Conservation (phyloP, 2,329 filamentous ascomycete species). For the Botrytis pseudocinerea region DNA sequence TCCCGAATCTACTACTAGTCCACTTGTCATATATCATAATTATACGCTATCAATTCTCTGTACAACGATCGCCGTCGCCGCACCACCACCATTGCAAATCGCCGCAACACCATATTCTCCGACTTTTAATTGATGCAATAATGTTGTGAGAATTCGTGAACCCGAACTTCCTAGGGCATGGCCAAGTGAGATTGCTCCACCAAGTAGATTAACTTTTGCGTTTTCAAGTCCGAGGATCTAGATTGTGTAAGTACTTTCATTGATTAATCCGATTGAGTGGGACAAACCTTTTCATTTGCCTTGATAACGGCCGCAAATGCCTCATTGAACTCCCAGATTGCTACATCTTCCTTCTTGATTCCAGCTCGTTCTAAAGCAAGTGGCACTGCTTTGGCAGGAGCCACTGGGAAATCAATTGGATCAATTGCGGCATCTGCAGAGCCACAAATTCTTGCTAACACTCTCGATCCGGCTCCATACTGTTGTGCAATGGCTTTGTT, state of each 20-base stretch:
- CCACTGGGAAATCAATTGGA: constrained; percentile 90
- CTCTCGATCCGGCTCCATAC: constrained; percentile 74
- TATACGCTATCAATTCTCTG: constrained; percentile 65
- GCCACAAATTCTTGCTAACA: constrained; percentile 82
- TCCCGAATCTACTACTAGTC: background rate
- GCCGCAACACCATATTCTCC: constrained; percentile 94
- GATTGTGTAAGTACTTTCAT: constrained; percentile 18
- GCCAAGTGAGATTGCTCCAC: constrained; percentile 87
- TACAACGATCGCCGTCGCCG: constrained; percentile 87
- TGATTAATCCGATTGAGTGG: background rate
- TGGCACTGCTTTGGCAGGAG: constrained; percentile 88
- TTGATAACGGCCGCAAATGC: constrained; percentile 95
- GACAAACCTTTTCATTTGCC: constrained; percentile 77
- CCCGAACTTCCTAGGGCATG: constrained; percentile 94
- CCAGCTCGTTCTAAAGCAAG: constrained; percentile 86
- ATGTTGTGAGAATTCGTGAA: constrained; percentile 82
- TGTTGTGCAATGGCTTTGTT: constrained; percentile 78
- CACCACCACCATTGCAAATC: constrained; percentile 96
- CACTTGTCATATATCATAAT: constrained; percentile 2
- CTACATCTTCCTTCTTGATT: constrained; percentile 86
- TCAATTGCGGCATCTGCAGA: constrained; percentile 90
- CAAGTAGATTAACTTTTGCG: constrained; percentile 81
- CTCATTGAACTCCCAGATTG: constrained; percentile 98
- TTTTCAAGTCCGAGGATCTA: constrained; percentile 66
- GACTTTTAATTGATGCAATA: constrained; percentile 85